Percentiles rank a stretch among this genome's conserved stretches.
These are phyloP conservation scores for Peziza echinospora DNA, from an alignment of 495 filamentous ascomycete genomes.

Conservation along the genomic window DNA sequence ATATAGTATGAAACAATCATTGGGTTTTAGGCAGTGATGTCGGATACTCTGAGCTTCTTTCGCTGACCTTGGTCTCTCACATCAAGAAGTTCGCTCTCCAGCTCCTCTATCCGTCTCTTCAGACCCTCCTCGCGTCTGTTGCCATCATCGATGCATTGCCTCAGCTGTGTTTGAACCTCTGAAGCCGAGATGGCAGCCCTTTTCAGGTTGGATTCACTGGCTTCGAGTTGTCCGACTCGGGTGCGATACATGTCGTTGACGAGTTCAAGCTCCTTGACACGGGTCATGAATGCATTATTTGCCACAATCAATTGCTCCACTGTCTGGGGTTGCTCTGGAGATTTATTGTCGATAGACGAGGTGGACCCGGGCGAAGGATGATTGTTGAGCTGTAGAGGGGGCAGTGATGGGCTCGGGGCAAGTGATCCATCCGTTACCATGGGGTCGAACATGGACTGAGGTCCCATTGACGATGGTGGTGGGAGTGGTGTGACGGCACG, in stretches of 20 bases:
- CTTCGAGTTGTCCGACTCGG: slow-evolving; percentile 70
- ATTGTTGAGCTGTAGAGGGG: slow-evolving; percentile 17
- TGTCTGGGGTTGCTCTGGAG: slow-evolving; percentile 52
- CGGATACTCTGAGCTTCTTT: slow-evolving; percentile 19
- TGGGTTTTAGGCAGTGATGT: slow-evolving; percentile 17
- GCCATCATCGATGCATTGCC: slow-evolving; percentile 49
- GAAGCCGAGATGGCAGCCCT: slow-evolving; percentile 32
- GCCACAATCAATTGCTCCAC: slow-evolving; percentile 56
- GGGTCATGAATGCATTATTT: slow-evolving; percentile 68
- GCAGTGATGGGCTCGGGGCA: slow-evolving; percentile 39
- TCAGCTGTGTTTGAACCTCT: slow-evolving; percentile 35
- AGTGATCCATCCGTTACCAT: slow-evolving; percentile 33
- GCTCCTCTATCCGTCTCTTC: slow-evolving; percentile 58
- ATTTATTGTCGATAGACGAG: slow-evolving; percentile 52
- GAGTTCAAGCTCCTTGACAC: slow-evolving; percentile 81
- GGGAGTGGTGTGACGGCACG: slow-evolving; percentile 60
- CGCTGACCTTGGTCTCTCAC: slow-evolving; percentile 1
- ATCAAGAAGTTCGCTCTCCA: slow-evolving; percentile 42
- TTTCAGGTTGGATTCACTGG: slow-evolving; percentile 42
- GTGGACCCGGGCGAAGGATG: slow-evolving; percentile 19
- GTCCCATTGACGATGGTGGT: slow-evolving; percentile 52
- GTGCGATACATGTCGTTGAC: slow-evolving; percentile 86
- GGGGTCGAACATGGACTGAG: slow-evolving; percentile 53
- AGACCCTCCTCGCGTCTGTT: slow-evolving; percentile 60
- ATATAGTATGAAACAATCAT: no score